Conservation (phyloP, 116 monocot species). For the Zostera marina region DNA sequence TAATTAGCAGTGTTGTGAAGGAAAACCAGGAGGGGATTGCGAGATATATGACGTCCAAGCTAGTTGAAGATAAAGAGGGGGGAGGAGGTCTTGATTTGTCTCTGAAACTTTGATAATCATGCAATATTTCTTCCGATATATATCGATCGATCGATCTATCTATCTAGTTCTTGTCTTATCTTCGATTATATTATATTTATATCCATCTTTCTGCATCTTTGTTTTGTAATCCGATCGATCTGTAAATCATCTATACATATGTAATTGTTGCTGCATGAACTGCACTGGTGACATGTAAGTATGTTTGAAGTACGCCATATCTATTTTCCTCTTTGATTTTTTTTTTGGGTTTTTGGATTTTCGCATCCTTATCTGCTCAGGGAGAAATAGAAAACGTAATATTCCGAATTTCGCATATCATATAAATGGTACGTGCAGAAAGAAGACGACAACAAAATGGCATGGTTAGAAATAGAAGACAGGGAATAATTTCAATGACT, state of each 20-base stretch:
- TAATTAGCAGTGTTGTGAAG: not conserved
- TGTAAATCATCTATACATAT: no score
- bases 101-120: slow-evolving; percentile 2
- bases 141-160: no score
- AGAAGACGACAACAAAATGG: not conserved
- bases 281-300: no score
- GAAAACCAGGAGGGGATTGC: not conserved
- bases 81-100: slow-evolving; percentile 2
- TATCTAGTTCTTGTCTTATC: no score
- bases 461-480: not conserved
- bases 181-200: no score
- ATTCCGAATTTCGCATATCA: not conserved
- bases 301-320: no score
- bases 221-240: no score
- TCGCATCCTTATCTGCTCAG: not conserved
- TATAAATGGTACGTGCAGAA: not conserved
- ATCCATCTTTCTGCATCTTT: no score
- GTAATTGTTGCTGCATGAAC: no score
- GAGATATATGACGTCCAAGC: not conserved
- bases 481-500: not conserved
- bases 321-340: no score
- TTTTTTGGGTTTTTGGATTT: not conserved
- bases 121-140: no score
- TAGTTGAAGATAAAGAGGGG: not conserved
- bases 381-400: not conserved